Base-by-base conservation (phyloP, 2,329 filamentous ascomycete genomes). In the Lasiodiplodia sp. region DNA sequence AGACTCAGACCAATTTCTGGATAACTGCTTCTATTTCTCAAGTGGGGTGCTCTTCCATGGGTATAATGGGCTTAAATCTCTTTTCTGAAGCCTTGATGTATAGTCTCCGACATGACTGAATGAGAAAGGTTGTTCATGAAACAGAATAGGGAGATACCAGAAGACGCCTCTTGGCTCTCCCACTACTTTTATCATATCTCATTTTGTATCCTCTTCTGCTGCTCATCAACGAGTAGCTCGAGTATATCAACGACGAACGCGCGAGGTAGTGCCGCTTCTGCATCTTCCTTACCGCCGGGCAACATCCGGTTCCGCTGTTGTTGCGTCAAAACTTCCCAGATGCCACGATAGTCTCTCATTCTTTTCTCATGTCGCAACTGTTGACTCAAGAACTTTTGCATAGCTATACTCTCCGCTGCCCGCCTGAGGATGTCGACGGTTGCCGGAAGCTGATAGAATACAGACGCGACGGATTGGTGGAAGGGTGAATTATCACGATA, bases 391-490 rank as follows among this genome's bases (percentile, higher is more conserved):
- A 53, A 64, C 1, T 5, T 21, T 18, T n/a, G n/a, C 37, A 63
- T 63, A 1, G 58, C 47, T 8, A 63, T 44, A 8, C 28, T n/a
- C 31, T 51, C 40, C 14, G 44, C 44, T 12, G 58, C 40, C 18
- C 40, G 60, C 1, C n/a, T 1, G 12, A 64, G 38, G n/a, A 38
- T 64, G 10, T 12, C 12, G 11, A 38, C 6, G 11, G 31, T 23
- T 2, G 8, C 31, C 31, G 31, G 31, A 2, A 34, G 31, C 31
- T 34, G 31, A 34, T 34, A 34, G 28, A 38, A 3, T 37, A 11
- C 8, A 11, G 8, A 10, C 25, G 2, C 0, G 10, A 63, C 3
- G 0, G 14, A 4, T 0, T 8, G 4, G 1, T 51, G 25, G 3
- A 51, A 63, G 12, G 0, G 7, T 5, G 16, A 18, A 14, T 16